Percentiles rank a stretch among this genome's conserved stretches.
phyloP scores from a whole-genome alignment of 106 monocot genomes.

The Acorus calamus region DNA sequence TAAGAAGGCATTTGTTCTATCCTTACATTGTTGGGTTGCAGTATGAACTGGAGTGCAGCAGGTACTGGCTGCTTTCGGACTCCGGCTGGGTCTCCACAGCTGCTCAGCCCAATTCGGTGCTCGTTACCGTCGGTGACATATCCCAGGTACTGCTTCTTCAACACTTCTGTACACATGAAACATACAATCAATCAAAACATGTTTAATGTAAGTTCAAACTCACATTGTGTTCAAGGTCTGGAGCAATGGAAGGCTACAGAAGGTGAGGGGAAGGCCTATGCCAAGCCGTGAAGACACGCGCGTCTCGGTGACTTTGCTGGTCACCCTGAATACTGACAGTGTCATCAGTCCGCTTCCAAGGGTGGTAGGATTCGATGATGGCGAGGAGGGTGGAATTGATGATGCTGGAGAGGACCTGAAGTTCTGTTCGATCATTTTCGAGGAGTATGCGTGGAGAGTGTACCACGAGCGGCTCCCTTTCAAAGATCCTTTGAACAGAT shows the following conservation, averaged over 20 bases:
- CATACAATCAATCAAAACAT: neutral
- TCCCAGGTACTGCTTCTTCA: slow-evolving; percentile 28
- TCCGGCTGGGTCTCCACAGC: slow-evolving; percentile 17
- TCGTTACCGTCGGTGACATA: slow-evolving; percentile 48
- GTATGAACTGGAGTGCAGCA: slow-evolving; percentile 17
- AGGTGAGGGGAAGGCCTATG: slow-evolving; percentile 30
- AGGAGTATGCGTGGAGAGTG: slow-evolving; percentile 40
- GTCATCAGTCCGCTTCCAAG: slow-evolving; percentile 16
- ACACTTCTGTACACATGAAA: neutral
- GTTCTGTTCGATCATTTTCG: slow-evolving; percentile 19
- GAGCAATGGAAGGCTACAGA: slow-evolving; percentile 60
- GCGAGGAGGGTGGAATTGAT: neutral
- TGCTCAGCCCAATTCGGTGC: slow-evolving; percentile 18
- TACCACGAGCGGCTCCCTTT: slow-evolving; percentile 18
- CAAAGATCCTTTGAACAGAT: slow-evolving; percentile 31
- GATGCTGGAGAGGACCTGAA: neutral
- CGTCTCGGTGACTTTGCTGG: slow-evolving; percentile 28
- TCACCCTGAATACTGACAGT: slow-evolving; percentile 28
- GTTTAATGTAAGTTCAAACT: neutral
- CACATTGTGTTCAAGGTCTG: slow-evolving; percentile 33
- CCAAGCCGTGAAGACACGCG: neutral
- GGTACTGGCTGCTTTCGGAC: slow-evolving; percentile 15
- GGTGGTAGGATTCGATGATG: neutral
- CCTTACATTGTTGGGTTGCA: slow-evolving; percentile 30
- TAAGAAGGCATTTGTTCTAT: slow-evolving; percentile 7